phyloP scores from a whole-genome alignment of 2,329 filamentous ascomycete species.

The Botrytis elliptica region DNA sequence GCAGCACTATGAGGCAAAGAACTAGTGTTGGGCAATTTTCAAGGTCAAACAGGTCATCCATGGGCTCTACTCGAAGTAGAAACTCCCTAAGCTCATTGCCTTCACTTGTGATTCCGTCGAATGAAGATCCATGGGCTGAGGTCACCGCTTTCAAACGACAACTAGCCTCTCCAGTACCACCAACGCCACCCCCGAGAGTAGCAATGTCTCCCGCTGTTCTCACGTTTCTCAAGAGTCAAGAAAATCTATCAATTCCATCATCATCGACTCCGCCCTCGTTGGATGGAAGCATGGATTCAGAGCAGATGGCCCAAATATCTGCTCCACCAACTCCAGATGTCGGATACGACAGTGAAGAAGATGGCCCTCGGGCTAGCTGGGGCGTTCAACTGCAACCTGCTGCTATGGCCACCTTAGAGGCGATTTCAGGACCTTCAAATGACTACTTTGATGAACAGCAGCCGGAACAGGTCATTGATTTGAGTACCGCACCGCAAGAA shows the following conservation, averaged over 20 bases:
- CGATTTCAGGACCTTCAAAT: constrained; percentile 62
- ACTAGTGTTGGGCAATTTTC: constrained; percentile 32
- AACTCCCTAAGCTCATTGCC: constrained; percentile 42
- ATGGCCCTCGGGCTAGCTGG: constrained; percentile 59
- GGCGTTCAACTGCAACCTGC: constrained; percentile 75
- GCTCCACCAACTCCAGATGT: constrained; percentile 82
- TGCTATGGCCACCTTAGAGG: constrained; percentile 76
- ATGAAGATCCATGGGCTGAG: constrained; percentile 48
- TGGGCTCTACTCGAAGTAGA: constrained; percentile 30
- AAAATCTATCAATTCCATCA: constrained; percentile 71
- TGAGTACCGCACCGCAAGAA: constrained; percentile 37
- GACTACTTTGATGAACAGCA: constrained; percentile 61
- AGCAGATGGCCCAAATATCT: constrained; percentile 80
- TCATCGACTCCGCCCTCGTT: constrained; percentile 77
- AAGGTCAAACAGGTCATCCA: constrained; percentile 34
- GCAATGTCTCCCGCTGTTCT: constrained; percentile 75
- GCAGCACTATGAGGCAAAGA: constrained; percentile 37
- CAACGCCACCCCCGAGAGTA: constrained; percentile 65
- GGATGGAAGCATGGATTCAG: constrained; percentile 84
- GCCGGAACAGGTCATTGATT: constrained; percentile 54
- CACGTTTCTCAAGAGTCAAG: constrained; percentile 67
- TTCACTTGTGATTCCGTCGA: constrained; percentile 50
- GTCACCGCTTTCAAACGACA: constrained; percentile 46
- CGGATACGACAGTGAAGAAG: constrained; percentile 53
- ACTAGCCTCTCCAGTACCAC: constrained; percentile 56